These are phyloP conservation scores for Aleurites moluccanus DNA, from an alignment of 441 rosid genomes.

Conservation along the genomic window DNA sequence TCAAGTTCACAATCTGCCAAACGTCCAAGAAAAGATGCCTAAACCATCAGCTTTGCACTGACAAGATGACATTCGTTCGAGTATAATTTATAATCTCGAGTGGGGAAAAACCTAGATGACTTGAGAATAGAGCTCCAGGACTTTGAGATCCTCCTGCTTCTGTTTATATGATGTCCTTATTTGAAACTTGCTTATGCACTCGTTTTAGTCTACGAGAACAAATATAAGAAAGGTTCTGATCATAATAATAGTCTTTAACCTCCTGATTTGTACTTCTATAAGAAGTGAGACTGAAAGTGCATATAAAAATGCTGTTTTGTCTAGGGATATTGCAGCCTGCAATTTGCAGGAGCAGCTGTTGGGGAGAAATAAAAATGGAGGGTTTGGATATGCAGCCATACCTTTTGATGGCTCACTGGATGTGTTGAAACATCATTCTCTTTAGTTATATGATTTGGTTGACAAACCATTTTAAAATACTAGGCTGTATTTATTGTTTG, in stretches of 20 bases:
- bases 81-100: constrained; percentile 20
- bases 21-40: constrained; percentile 46
- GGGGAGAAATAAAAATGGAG: not conserved
- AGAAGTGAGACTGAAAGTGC: constrained; percentile 9
- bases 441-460: not conserved
- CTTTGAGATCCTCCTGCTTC: constrained; percentile 22
- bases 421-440: not conserved
- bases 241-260: constrained; percentile 12
- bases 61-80: constrained; percentile 20
- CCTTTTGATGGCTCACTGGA: not conserved
- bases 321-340: not conserved
- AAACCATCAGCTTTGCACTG: constrained; percentile 23
- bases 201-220: constrained; percentile 19
- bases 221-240: constrained; percentile 23
- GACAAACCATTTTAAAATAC: not conserved
- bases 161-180: constrained; percentile 12
- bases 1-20: constrained; percentile 41
- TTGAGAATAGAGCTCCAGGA: constrained; percentile 23
- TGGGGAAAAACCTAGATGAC: constrained; percentile 29
- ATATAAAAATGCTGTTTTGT: not conserved
- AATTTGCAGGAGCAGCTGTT: not conserved
- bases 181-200: constrained; percentile 8
- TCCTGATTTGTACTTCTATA: constrained; percentile 7
- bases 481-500: not conserved
- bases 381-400: not conserved